Evolutionary conservation across 371 early-diverging fungal species (phyloP).

Genomic region (Entomophthora muscae): DNA sequence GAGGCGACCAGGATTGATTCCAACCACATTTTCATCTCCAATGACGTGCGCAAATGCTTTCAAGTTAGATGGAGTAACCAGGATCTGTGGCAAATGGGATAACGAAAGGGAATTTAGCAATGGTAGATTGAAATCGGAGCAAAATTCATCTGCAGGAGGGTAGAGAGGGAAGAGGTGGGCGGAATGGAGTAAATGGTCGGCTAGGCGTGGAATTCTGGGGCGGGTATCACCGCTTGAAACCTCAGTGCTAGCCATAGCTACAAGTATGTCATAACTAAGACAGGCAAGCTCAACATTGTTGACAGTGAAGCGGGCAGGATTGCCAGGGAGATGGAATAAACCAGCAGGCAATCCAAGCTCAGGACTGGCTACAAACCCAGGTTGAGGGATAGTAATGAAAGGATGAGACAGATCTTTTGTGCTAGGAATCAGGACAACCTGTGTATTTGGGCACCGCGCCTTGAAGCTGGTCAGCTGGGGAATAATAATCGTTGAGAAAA

Average conservation of each 20-base stretch:
- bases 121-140: background rate
- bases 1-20: background rate
- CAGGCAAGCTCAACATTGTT: background rate
- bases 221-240: background rate
- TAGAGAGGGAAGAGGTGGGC: background rate
- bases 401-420: constrained; percentile 1
- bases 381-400: constrained; percentile 1
- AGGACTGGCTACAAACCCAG: background rate
- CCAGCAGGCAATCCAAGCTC: background rate
- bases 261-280: background rate
- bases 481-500: background rate
- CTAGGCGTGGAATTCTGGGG: background rate
- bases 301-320: background rate
- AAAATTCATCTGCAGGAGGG: background rate
- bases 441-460: background rate
- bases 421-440: background rate
- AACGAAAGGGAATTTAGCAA: background rate
- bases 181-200: background rate
- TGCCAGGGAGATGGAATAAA: background rate
- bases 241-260: background rate
- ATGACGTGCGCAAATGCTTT: background rate
- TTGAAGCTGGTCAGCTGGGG: background rate
- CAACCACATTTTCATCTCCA: background rate
- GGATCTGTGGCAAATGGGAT: background rate
- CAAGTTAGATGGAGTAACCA: background rate